Percentiles rank a stretch among this genome's conserved stretches.
Conservation (phyloP, 495 filamentous ascomycete genomes). For the Hypoxylon crocopeplum region DNA sequence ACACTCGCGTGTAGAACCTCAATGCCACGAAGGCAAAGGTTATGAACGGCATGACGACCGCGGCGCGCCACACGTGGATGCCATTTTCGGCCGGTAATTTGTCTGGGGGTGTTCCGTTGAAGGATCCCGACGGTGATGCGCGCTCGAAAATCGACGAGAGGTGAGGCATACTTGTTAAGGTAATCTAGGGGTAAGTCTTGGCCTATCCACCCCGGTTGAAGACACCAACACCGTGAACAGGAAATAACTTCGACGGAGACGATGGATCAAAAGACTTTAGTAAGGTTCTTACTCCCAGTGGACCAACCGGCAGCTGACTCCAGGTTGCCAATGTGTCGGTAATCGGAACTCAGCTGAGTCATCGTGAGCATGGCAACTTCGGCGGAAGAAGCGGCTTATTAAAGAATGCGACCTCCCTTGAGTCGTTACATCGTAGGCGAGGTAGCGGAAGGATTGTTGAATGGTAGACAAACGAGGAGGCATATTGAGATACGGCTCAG, state of each 20-base stretch:
- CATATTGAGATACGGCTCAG: neutral
- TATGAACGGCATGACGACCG: constrained; percentile 32
- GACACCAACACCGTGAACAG: too few species aligned
- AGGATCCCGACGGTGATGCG: constrained; percentile 19
- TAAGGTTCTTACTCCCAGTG: constrained; percentile 12
- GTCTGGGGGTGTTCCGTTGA: constrained; percentile 25
- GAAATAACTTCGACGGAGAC: too few species aligned
- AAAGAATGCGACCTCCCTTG: too few species aligned
- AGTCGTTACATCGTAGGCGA: too few species aligned
- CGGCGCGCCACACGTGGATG: constrained; percentile 31
- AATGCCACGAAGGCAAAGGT: constrained; percentile 30
- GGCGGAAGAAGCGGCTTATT: too few species aligned
- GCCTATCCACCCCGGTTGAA: too few species aligned
- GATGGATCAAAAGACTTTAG: neutral
- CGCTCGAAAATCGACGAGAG: constrained; percentile 23
- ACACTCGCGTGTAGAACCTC: constrained; percentile 30
- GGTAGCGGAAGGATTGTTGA: too few species aligned
- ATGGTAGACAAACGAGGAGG: too few species aligned
- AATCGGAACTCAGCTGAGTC: constrained; percentile 3
- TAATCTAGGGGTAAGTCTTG: neutral
- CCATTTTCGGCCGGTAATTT: constrained; percentile 35
- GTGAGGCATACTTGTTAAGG: constrained; percentile 15
- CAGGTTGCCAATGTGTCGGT: constrained; percentile 4
- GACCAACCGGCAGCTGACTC: neutral
- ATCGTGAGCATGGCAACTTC: too few species aligned